Evolutionary conservation across 257 asterid species (phyloP), one percentile per base, ranked within the genome.

Genomic region (Cordia subcordata): DNA sequence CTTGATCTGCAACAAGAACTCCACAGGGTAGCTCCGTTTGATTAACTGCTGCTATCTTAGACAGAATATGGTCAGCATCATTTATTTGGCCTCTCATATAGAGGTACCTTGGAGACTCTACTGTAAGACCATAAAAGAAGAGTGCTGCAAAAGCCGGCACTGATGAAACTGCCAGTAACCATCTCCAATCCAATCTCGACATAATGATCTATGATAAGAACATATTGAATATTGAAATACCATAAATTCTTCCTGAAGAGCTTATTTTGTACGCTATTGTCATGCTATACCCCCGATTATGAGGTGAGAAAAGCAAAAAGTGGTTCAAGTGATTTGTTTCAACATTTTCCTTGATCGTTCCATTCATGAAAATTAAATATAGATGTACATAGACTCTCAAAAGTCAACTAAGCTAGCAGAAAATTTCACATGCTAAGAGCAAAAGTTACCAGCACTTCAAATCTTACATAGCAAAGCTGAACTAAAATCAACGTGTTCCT

Each of bases 161-260:
- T 8, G 96, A 84, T 37, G 94, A 87, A 57, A 87, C 65, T 15
- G 72, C 80, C 69, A 87, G 88, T 72, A 87, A 72, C 94, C 94
- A 87, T 58, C 96, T 84, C 96, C 96, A 87, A 63, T 94, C 88
- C 32, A 84, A 62, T 46, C 65, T 71, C 27, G 94, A 90, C 85
- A 87, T 75, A 42, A 82, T 45, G 44, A 82, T 71, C 96, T 87
- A 53, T 55, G 59, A 21, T 49, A 70, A 49, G 40, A 14, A 17
- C 27, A 23, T 17, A 67, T 15, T 5, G 9, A 42, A 42, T 4
- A 42, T 3, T 42, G 47, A 42, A 14, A 42, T 8, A 42, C 15
- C 15, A 10, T 42, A 3, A 27, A 6, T 27, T 27, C 35, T 27
- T 27, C 35, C 3, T 3, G 6, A 27, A 27, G 35, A 27, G 35